Percentiles rank a stretch among this genome's conserved stretches.
phyloP scores from a whole-genome alignment of 768 basidiomycete species.

The Daedalea quercina region DNA sequence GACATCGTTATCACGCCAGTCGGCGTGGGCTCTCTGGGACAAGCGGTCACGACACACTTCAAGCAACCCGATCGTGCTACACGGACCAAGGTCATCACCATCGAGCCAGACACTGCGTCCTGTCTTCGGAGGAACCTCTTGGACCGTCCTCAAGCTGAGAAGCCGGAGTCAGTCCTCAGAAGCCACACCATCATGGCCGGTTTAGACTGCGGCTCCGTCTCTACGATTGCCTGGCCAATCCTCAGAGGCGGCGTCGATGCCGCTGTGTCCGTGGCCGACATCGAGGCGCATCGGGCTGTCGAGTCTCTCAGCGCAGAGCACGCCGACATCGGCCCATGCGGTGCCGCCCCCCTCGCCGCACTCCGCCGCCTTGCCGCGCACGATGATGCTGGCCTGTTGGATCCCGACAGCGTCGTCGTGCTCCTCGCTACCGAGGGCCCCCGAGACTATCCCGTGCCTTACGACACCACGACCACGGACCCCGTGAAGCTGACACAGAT shows the following conservation, averaged over 20 bases:
- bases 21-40: constrained; percentile 1
- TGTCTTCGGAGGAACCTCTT: neutral
- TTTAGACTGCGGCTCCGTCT: neutral
- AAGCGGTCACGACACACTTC: constrained; percentile 1
- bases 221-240: constrained; percentile 2
- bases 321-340: neutral
- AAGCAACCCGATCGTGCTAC: neutral
- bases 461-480: constrained; percentile 3
- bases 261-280: constrained; percentile 1
- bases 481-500: constrained; percentile 5
- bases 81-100: neutral
- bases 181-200: constrained; percentile 4
- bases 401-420: neutral
- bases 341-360: constrained; percentile 1
- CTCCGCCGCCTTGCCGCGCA: neutral
- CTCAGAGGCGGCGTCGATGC: neutral
- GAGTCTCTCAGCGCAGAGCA: neutral
- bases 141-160: neutral
- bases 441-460: neutral
- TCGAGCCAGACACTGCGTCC: constrained; percentile 2
- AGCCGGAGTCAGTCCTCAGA: neutral
- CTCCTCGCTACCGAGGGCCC: constrained; percentile 4
- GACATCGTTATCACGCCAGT: constrained; percentile 1
- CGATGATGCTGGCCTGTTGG: neutral
- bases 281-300: neutral